A percentile compares a stretch with the other conserved stretches of the same genome.
These are phyloP conservation scores for Orbilia quercus DNA, from an alignment of 2,329 filamentous ascomycete species.

Conservation along the genomic window DNA sequence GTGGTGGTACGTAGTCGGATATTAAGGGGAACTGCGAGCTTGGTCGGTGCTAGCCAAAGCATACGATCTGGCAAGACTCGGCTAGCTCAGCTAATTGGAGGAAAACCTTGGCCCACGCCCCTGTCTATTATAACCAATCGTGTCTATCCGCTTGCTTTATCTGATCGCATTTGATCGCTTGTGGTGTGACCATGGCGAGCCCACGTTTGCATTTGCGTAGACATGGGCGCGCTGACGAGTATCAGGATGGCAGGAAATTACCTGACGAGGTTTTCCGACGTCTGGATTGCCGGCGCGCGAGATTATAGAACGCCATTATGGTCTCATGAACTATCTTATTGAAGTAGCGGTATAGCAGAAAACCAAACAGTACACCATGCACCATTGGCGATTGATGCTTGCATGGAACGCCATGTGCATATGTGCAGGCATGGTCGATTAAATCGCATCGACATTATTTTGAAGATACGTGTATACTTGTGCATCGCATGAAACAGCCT, in stretches of 20 bases:
- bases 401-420: no score
- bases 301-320: background rate
- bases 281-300: background rate
- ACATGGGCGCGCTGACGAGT: slow-evolving; percentile 27
- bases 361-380: no score
- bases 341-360: no score
- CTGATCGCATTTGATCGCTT: slow-evolving; percentile 44
- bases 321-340: no score
- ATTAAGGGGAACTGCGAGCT: slow-evolving; percentile 45
- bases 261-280: background rate
- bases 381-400: no score
- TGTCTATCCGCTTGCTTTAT: slow-evolving; percentile 25
- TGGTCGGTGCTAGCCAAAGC: slow-evolving; percentile 13
- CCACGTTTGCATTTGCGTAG: slow-evolving; percentile 38
- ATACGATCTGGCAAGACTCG: slow-evolving; percentile 52
- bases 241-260: slow-evolving; percentile 8
- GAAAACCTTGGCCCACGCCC: slow-evolving; percentile 25
- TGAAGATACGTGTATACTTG: no score
- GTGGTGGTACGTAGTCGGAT: slow-evolving; percentile 25
- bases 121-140: slow-evolving; percentile 35
- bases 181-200: slow-evolving; percentile 54
- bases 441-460: no score
- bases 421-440: no score
- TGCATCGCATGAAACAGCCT: no score
- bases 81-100: slow-evolving; percentile 21